Conservation (phyloP, 139 green algal genomes). For the Auxenochlorella pyrenoidosa region DNA sequence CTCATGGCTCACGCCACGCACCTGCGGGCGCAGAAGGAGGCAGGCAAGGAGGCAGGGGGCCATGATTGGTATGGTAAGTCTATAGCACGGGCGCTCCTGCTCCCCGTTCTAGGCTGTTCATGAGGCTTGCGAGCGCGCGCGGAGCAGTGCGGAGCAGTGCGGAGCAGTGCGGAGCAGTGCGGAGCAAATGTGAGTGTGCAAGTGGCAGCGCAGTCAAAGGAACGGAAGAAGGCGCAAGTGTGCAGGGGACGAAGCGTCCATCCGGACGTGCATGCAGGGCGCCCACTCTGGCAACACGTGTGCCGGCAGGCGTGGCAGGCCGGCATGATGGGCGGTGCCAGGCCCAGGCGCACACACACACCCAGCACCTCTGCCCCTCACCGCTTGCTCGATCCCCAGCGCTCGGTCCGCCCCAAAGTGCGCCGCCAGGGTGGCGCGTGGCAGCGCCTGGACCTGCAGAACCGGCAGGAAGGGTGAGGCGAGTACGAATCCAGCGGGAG, state of each 20-base stretch:
- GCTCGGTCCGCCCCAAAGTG: conserved; percentile 53
- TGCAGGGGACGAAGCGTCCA: no score
- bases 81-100: no score
- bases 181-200: no score
- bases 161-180: background rate
- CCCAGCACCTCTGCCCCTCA: conserved; percentile 27
- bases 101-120: no score
- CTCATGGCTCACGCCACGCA: conserved; percentile 32
- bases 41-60: background rate
- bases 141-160: background rate
- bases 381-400: conserved; percentile 42
- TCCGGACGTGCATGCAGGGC: no score
- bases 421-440: conserved; percentile 47
- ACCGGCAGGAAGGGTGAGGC: background rate
- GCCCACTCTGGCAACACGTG: no score
- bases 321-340: background rate
- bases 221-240: no score
- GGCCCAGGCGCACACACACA: background rate
- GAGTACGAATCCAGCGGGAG: no score
- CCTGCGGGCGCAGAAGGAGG: no score
- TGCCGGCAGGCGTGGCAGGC: background rate
- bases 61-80: no score
- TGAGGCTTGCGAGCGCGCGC: background rate
- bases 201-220: no score
- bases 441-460: conserved; percentile 50